Percentiles rank a stretch among this genome's conserved stretches.
phyloP scores from a whole-genome alignment of 2,329 filamentous ascomycete species.

The Trichophyton verrucosum region DNA sequence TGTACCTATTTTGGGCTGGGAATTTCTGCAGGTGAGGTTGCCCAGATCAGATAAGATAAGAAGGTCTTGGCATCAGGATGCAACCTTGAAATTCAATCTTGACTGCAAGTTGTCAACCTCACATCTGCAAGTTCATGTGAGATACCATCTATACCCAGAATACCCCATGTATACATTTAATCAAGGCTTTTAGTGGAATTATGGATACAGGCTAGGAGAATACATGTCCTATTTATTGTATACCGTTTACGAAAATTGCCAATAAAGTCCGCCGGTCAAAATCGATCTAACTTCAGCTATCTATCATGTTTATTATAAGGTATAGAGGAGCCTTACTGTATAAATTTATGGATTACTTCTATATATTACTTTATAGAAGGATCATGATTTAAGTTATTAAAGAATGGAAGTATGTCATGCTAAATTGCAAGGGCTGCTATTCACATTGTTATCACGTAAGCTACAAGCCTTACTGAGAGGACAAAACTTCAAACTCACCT shows the following conservation, averaged over 20 bases:
- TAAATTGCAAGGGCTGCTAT: neutral
- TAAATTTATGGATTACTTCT: too few relatives aligned
- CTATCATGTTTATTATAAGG: too few relatives aligned
- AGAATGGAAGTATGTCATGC: too few relatives aligned
- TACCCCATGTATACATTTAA: neutral
- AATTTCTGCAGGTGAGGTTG: neutral
- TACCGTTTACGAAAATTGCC: too few relatives aligned
- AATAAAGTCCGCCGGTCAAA: too few relatives aligned
- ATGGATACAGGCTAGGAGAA: neutral
- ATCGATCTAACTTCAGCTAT: too few relatives aligned
- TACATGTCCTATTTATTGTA: too few relatives aligned
- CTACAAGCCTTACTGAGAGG: neutral
- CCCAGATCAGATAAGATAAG: constrained; percentile 1
- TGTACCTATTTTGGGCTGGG: neutral
- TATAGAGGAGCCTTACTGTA: too few relatives aligned
- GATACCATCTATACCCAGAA: neutral
- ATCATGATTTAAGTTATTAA: too few relatives aligned
- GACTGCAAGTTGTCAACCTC: neutral
- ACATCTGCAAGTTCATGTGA: neutral
- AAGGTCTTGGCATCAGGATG: neutral
- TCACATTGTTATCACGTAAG: neutral
- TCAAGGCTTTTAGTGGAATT: neutral
- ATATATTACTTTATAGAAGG: too few relatives aligned
- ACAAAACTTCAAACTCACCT: neutral
- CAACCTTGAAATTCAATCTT: neutral